Percentiles rank a stretch among this genome's conserved stretches.
phyloP scores from a whole-genome alignment of 2,329 filamentous ascomycete species.

The Neurospora crassa region DNA sequence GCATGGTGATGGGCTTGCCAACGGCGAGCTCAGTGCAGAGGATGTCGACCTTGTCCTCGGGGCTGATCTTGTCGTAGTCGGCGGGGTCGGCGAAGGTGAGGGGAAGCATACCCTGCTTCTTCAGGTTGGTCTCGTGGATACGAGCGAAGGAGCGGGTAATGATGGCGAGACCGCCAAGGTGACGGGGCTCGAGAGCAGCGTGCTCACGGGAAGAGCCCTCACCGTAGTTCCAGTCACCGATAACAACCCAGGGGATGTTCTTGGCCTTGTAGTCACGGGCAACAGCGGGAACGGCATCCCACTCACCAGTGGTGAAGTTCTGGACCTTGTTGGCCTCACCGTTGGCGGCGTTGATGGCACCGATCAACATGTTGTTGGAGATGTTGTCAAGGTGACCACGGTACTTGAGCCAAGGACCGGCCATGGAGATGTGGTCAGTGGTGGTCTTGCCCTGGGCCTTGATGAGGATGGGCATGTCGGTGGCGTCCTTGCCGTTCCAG shows the following conservation, averaged over 20 bases:
- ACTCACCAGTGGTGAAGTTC: conserved; percentile 78
- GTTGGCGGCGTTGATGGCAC: conserved; percentile 92
- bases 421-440: conserved; percentile 96
- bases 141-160: conserved; percentile 92
- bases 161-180: conserved; percentile 94
- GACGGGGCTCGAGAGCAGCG: conserved; percentile 92
- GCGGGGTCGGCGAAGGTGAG: conserved; percentile 89
- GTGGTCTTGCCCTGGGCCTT: conserved; percentile 96
- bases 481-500: conserved; percentile 89
- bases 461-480: conserved; percentile 82
- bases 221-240: conserved; percentile 99
- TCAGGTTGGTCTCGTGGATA: conserved; percentile 99
- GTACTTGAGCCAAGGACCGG: conserved; percentile 96
- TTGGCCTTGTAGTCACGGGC: conserved; percentile 98
- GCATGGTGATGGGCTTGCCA: conserved; percentile 86
- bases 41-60: conserved; percentile 84
- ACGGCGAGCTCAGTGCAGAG: conserved; percentile 81
- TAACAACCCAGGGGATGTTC: conserved; percentile 91
- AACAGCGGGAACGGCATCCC: conserved; percentile 81
- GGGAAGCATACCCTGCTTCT: conserved; percentile 99
- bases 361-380: conserved; percentile 99
- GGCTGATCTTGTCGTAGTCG: conserved; percentile 95
- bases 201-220: conserved; percentile 98
- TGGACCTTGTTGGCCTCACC: conserved; percentile 95
- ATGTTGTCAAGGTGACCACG: conserved; percentile 98